These are phyloP conservation scores for Venustampulla echinocandica DNA, from an alignment of 495 filamentous ascomycete genomes.

Conservation along the genomic window DNA sequence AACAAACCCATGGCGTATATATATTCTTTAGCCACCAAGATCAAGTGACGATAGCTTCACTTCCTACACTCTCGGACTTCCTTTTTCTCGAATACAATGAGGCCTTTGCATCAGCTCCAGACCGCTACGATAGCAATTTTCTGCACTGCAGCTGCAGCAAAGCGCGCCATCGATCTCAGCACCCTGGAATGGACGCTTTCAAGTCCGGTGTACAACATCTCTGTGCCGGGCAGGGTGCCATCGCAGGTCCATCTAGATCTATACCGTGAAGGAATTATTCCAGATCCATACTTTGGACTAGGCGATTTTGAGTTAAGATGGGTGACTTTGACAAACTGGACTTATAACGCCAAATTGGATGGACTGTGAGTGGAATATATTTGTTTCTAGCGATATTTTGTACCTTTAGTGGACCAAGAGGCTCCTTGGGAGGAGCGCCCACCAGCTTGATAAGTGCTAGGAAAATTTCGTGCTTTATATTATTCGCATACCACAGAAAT, in stretches of 20 bases:
- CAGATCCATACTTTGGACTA: conserved; percentile 52
- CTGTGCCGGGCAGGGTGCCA: conserved; percentile 50
- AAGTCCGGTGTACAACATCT: conserved; percentile 42
- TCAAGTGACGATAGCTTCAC: neutral
- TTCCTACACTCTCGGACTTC: neutral
- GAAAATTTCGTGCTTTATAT: too few species aligned
- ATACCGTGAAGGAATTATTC: conserved; percentile 38
- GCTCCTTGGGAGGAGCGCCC: too few species aligned
- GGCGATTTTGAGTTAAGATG: conserved; percentile 58
- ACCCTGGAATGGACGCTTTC: conserved; percentile 47
- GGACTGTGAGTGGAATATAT: conserved; percentile 33
- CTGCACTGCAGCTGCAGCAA: conserved; percentile 9
- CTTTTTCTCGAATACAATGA: too few species aligned
- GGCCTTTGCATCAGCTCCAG: conserved; percentile 2
- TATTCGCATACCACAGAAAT: too few species aligned
- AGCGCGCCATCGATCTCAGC: conserved; percentile 43
- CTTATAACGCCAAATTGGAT: conserved; percentile 37
- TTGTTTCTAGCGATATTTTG: neutral
- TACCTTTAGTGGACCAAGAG: too few species aligned
- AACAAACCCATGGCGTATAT: neutral
- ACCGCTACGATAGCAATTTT: conserved; percentile 4
- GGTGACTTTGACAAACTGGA: conserved; percentile 59
- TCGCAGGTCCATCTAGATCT: conserved; percentile 62
- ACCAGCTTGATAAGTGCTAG: too few species aligned
- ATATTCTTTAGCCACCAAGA: neutral